These are phyloP conservation scores for Colletotrichum sp. DNA, from an alignment of 2,329 filamentous ascomycete genomes.

Conservation along the genomic window DNA sequence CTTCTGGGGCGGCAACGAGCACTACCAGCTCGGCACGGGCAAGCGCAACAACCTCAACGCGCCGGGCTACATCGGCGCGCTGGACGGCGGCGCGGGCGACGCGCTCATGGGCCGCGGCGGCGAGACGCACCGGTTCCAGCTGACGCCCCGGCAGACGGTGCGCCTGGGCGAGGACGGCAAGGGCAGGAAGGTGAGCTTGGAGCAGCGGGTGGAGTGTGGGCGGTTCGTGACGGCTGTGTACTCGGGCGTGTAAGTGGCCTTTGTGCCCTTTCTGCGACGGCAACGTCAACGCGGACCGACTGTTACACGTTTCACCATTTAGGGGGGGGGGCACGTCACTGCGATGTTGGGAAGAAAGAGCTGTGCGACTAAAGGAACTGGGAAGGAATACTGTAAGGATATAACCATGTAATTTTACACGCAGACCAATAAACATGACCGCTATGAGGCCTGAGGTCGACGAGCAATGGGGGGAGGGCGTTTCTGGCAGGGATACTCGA, in stretches of 20 bases:
- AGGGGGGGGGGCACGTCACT: neutral
- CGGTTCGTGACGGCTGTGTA: slow-evolving; percentile 84
- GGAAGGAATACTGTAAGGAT: slow-evolving; percentile 1
- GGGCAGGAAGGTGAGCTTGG: slow-evolving; percentile 75
- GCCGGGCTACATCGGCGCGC: slow-evolving; percentile 79
- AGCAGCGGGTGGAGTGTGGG: slow-evolving; percentile 90
- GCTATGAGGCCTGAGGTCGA: neutral
- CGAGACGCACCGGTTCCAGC: slow-evolving; percentile 77
- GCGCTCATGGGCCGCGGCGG: slow-evolving; percentile 62
- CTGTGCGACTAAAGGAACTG: neutral
- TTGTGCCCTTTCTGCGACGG: neutral
- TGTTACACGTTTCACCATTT: neutral
- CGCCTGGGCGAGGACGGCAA: slow-evolving; percentile 62
- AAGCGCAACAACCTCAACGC: slow-evolving; percentile 80
- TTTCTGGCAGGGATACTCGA: neutral
- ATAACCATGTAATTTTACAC: slow-evolving; percentile 9
- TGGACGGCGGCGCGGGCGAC: slow-evolving; percentile 68
- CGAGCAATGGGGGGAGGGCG: neutral
- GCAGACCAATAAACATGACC: neutral
- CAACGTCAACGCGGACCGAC: neutral
- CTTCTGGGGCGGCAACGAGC: slow-evolving; percentile 95
- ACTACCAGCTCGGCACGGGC: slow-evolving; percentile 90
- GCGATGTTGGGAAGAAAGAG: neutral
- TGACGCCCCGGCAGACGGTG: slow-evolving; percentile 78
- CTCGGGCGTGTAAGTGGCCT: slow-evolving; percentile 57